These are phyloP conservation scores for Oropetium thomaeum DNA, from an alignment of 176 grass and related monocot species.

Conservation along the genomic window DNA sequence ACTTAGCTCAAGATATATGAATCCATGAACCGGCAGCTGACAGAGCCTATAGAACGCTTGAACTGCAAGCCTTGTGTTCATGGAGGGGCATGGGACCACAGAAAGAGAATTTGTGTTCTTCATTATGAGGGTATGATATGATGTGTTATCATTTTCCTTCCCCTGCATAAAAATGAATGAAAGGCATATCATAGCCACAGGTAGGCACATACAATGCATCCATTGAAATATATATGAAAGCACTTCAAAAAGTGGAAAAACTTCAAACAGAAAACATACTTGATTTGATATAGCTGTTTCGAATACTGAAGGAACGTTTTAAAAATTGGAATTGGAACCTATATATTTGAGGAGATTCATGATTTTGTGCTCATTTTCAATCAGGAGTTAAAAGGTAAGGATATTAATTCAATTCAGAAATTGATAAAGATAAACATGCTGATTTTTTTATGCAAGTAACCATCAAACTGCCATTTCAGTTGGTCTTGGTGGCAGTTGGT, in stretches of 20 bases:
- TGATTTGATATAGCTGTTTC: neutral
- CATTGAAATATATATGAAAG: neutral
- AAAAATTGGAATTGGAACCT: neutral
- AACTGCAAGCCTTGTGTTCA: constrained; percentile 14
- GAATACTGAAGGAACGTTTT: neutral
- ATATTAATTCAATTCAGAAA: neutral
- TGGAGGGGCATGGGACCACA: neutral
- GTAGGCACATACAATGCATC: neutral
- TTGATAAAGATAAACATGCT: neutral
- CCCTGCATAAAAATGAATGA: neutral
- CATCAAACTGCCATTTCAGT: constrained; percentile 9
- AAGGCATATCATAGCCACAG: neutral
- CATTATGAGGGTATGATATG: constrained; percentile 4
- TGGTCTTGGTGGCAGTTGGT: neutral
- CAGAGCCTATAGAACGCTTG: constrained; percentile 13
- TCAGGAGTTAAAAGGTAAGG: neutral
- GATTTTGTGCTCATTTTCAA: neutral
- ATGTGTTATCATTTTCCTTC: neutral
- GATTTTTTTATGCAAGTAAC: neutral
- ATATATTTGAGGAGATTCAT: neutral
- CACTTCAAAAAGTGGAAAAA: neutral
- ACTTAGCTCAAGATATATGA: neutral
- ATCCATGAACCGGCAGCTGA: constrained; percentile 18
- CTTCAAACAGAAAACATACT: neutral
- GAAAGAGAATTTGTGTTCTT: neutral